A percentile compares a stretch with the other conserved stretches of the same genome.
These are phyloP conservation scores for Colletotrichum echinochloae DNA, from an alignment of 2,329 filamentous ascomycete genomes.

Conservation along the genomic window DNA sequence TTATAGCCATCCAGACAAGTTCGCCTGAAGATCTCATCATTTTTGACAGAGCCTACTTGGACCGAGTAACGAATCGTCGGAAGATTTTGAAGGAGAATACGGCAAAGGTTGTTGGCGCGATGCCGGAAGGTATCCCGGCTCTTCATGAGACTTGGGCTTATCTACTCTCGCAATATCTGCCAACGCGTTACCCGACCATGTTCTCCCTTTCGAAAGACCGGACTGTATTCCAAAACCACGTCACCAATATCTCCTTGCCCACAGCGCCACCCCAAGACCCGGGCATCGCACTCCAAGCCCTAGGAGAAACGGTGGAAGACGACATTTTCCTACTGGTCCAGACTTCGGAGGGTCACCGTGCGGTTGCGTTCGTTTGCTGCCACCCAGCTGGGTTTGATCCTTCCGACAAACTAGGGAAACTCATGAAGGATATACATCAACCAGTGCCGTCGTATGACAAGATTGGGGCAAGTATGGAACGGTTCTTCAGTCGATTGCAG, in stretches of 20 bases:
- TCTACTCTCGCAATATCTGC: constrained; percentile 61
- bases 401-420: constrained; percentile 60
- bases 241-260: constrained; percentile 51
- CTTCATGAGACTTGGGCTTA: constrained; percentile 63
- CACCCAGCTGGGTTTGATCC: constrained; percentile 66
- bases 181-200: constrained; percentile 60
- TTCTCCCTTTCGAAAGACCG: constrained; percentile 54
- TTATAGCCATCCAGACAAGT: constrained; percentile 56
- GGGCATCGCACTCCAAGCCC: constrained; percentile 51
- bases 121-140: constrained; percentile 53
- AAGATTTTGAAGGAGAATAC: constrained; percentile 54
- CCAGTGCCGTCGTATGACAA: constrained; percentile 67
- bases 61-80: constrained; percentile 56
- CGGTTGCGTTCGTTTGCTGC: constrained; percentile 64
- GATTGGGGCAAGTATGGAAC: constrained; percentile 67
- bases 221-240: constrained; percentile 53
- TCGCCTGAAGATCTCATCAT: constrained; percentile 63
- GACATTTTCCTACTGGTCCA: constrained; percentile 64
- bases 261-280: constrained; percentile 47
- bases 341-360: constrained; percentile 55
- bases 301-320: constrained; percentile 66
- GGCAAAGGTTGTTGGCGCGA: constrained; percentile 56
- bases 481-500: constrained; percentile 61
- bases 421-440: constrained; percentile 61
- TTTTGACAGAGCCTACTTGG: constrained; percentile 63